Percentiles rank a stretch among this genome's conserved stretches.
phyloP scores from a whole-genome alignment of 305 asterid species.

The Coffea humblotiana region DNA sequence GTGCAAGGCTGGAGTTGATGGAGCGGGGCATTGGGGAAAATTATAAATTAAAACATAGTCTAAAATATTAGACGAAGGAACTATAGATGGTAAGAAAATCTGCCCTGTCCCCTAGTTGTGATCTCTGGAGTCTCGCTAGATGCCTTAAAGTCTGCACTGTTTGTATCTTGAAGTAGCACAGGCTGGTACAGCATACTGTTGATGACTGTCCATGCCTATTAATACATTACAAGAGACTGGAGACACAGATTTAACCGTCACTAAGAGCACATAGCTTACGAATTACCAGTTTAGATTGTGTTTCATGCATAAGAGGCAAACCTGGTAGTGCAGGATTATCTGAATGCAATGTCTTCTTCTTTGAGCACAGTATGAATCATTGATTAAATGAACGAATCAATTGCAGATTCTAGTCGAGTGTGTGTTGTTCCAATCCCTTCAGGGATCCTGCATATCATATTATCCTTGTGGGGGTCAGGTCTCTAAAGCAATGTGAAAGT shows the following conservation, averaged over 20 bases:
- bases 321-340: background rate
- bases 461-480: background rate
- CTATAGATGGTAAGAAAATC: background rate
- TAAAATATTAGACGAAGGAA: background rate
- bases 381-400: too few species aligned
- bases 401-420: too few species aligned
- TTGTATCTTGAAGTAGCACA: too few species aligned
- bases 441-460: background rate
- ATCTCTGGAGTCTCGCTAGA: background rate
- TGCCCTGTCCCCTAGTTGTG: background rate
- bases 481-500: background rate
- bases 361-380: background rate
- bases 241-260: background rate
- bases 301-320: background rate
- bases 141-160: too few species aligned
- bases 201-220: too few species aligned
- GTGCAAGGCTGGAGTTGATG: too few species aligned
- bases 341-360: background rate
- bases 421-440: background rate
- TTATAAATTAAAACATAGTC: too few species aligned
- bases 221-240: background rate
- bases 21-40: background rate
- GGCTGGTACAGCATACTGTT: too few species aligned
- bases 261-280: background rate
- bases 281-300: background rate